Conservation (phyloP, 768 basidiomycete genomes). For the Naematelia aurantialba region DNA sequence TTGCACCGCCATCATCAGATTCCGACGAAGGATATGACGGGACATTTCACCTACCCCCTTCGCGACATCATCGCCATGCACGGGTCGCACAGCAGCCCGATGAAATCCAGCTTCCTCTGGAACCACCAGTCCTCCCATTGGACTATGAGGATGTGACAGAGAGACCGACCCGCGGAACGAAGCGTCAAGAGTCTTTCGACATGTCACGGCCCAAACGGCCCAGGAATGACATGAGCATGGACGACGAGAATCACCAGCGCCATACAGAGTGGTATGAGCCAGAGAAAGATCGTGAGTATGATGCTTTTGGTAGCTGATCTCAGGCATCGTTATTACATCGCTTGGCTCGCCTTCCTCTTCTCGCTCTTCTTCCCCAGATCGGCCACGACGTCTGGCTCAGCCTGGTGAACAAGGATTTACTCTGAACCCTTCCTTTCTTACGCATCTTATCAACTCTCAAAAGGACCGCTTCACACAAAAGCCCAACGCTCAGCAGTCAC, state of each 20-base stretch:
- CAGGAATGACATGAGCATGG: constrained; percentile 32
- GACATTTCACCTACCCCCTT: constrained; percentile 11
- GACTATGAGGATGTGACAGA: constrained; percentile 23
- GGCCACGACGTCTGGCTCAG: constrained; percentile 21
- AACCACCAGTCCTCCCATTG: background rate
- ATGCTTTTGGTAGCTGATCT: background rate
- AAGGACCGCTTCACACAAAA: constrained; percentile 10
- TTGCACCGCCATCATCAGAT: constrained; percentile 1
- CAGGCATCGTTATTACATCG: constrained; percentile 40
- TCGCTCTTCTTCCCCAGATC: constrained; percentile 15
- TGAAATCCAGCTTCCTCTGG: constrained; percentile 19
- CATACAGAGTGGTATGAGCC: constrained; percentile 37
- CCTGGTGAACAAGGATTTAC: constrained; percentile 41
- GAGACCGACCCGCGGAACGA: constrained; percentile 1
- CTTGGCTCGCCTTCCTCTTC: constrained; percentile 27
- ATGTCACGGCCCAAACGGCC: constrained; percentile 1
- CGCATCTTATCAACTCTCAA: constrained; percentile 32
- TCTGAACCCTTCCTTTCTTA: constrained; percentile 35
- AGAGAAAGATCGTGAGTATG: constrained; percentile 40
- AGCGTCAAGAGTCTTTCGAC: constrained; percentile 7
- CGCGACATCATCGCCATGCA: background rate
- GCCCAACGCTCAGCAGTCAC: constrained; percentile 10
- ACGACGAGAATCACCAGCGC: constrained; percentile 7
- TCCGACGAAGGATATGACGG: constrained; percentile 18
- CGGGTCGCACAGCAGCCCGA: constrained; percentile 22